Base-by-base conservation (phyloP, 176 grass and related monocot genomes). In the Zea mays region DNA sequence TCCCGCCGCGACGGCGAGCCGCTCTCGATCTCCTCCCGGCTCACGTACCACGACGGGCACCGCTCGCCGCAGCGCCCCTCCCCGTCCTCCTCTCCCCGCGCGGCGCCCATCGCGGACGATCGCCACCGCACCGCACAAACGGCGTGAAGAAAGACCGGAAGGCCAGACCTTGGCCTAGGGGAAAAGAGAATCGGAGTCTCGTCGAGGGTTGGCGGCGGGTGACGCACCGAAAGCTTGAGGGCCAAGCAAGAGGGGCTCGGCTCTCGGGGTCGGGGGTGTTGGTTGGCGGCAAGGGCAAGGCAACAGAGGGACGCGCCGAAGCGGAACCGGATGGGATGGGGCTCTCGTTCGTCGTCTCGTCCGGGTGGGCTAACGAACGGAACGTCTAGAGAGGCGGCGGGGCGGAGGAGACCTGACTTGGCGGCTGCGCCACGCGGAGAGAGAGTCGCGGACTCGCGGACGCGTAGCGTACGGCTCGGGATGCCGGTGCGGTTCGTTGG, bases 1-100 rank as follows among this genome's bases (percentile, higher is more conserved):
- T 97, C 85, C 48, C 74, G 77, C 73, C 90, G 75, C 8, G 90
- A 97, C 13, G 88, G 85, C 40, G 90, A 93, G 3, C 74, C 58
- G 10, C 85, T 19, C 80, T 97, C 83, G 47, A 90, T 88, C 70
- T 93, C 90, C 49, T 88, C 90, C 72, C 46, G 51, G 54, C 67
- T 84, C 10, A 92, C 37, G 50, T 88, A 90, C 67, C 86, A 87
- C 48, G 83, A 71, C 58, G 39, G 17, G 17, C 0, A 39, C 43
- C 47, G 47, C 37, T 36, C 69, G 34, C 45, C 75, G 5, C 51
- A n/a, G 27, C 27, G 27, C 27, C 27, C 27, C 4, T 15, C 48
- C 48, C 48, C 13, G 3, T 0, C 21, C 11, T 48, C 69, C 47
- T 16, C 47, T 41, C 8, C 16, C 15, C 7, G 4, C 75, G 27